Percentiles rank a stretch among this genome's conserved stretches.
phyloP scores from a whole-genome alignment of 2,329 filamentous ascomycete genomes.

The Pseudogymnoascus sp. region DNA sequence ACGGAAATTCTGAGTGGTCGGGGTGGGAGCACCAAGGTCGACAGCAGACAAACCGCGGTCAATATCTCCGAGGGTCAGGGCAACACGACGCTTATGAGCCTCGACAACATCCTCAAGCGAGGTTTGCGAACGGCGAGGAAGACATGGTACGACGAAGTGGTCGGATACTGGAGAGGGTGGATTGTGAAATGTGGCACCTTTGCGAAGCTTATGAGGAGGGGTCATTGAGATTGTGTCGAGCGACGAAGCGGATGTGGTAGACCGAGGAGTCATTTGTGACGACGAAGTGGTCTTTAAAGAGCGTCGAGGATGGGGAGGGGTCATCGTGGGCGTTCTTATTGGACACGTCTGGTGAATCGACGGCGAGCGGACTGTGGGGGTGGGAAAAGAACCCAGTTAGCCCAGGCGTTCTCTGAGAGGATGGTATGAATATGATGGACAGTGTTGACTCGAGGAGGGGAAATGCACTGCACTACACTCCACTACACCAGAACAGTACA shows the following conservation, averaged over 20 bases:
- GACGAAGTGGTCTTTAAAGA: constrained; percentile 29
- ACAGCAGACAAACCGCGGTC: constrained; percentile 50
- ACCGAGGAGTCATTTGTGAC: constrained; percentile 36
- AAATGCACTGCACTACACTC: constrained; percentile 6
- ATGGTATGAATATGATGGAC: not conserved
- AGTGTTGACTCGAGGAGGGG: not conserved
- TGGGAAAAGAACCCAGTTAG: constrained; percentile 6
- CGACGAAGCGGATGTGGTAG: constrained; percentile 34
- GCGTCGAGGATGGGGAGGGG: constrained; percentile 27
- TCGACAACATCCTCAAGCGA: constrained; percentile 64
- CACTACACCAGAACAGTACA: not conserved
- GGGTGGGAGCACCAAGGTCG: constrained; percentile 29
- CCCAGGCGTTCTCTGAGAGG: not conserved
- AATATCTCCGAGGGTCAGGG: constrained; percentile 55
- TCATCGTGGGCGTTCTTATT: constrained; percentile 24
- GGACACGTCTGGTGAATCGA: not conserved
- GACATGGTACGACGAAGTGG: constrained; percentile 32
- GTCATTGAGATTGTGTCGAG: constrained; percentile 42
- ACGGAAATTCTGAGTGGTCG: constrained; percentile 36
- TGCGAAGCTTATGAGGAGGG: constrained; percentile 40
- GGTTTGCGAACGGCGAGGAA: constrained; percentile 59
- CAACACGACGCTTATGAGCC: constrained; percentile 60
- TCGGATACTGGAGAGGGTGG: constrained; percentile 32
- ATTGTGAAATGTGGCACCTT: constrained; percentile 57
- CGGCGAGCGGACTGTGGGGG: constrained; percentile 4